Evolutionary conservation across 2,329 filamentous ascomycete species (phyloP).

Genomic region (Trichophyton mentagrophytes): DNA sequence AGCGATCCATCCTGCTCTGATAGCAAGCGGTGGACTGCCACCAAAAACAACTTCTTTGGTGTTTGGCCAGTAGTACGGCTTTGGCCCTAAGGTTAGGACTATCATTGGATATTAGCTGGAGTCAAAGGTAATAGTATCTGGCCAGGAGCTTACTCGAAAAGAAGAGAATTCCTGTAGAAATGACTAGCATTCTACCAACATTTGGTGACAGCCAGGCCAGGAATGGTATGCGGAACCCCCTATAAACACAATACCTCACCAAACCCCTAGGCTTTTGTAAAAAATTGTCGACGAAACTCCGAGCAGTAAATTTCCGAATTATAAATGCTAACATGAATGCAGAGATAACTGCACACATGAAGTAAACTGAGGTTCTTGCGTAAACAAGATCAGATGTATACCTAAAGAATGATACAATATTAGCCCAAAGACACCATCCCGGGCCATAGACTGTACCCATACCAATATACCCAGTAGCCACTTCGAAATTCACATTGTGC

Average conservation of each 20-base stretch:
- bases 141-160: neutral
- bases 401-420: slow-evolving; percentile 21
- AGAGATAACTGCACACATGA: slow-evolving; percentile 39
- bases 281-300: neutral
- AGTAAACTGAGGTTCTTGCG: slow-evolving; percentile 40
- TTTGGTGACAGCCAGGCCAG: neutral
- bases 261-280: neutral
- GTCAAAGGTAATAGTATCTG: neutral
- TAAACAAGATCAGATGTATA: slow-evolving; percentile 44
- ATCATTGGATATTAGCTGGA: neutral
- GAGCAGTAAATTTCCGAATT: slow-evolving; percentile 9
- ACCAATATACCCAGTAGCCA: slow-evolving; percentile 16
- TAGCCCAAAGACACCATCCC: neutral
- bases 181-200: neutral
- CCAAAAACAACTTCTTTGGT: slow-evolving; percentile 32
- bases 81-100: slow-evolving; percentile 39
- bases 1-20: slow-evolving; percentile 41
- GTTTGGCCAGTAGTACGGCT: slow-evolving; percentile 46
- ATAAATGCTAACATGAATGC: slow-evolving; percentile 36
- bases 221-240: neutral
- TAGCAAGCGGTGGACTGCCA: slow-evolving; percentile 42
- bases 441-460: slow-evolving; percentile 12
- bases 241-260: neutral
- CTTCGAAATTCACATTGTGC: slow-evolving; percentile 18
- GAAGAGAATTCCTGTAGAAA: neutral